Base-by-base conservation (phyloP, 345 rosid species). In the Bretschneidera sinensis region DNA sequence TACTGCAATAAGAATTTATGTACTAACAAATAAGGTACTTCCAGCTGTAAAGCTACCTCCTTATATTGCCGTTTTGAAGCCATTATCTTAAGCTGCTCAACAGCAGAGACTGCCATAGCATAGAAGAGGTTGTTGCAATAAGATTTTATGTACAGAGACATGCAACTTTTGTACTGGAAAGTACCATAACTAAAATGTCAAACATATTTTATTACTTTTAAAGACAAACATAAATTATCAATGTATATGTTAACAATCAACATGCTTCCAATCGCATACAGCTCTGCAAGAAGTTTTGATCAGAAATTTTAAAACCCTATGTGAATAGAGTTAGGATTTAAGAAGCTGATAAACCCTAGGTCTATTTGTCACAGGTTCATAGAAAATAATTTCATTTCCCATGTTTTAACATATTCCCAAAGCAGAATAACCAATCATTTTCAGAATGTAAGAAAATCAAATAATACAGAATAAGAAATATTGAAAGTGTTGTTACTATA, bases 1-100 rank as follows among this genome's bases (percentile, higher is more conserved):
- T 55, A 43, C 66, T 64, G 48, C 17, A 20, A 24, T 61, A 24
- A 55, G 62, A 60, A 64, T 45, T 50, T 51, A 54, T 23, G n/a
- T n/a, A 53, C 39, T 25, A 70, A 48, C 13, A 57, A 51, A 53
- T n/a, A 48, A 35, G 35, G 55, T 76, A 92, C 99, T 97, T 94
- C 99, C 47, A 94, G 78, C 79, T 94, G 99, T 55, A 89, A 97
- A 80, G 97, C 95, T 67, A 91, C 96, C 78, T 94, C 99, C 67
- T 83, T 94, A 72, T 94, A 94, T 55, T 90, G 96, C 45, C 96
- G 80, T 80, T 94, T 94, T 35, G 99, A 94, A 39, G 99, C 92
- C 99, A 94, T 90, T 63, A 85, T 82, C 74, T 94, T 97, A 73
- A 94, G 97, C 70, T 94, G 99, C 79, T 94, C 99, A 60, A 94